These are phyloP conservation scores for Beauveria pseudobassiana DNA, from an alignment of 2,329 filamentous ascomycete species.

Conservation along the genomic window DNA sequence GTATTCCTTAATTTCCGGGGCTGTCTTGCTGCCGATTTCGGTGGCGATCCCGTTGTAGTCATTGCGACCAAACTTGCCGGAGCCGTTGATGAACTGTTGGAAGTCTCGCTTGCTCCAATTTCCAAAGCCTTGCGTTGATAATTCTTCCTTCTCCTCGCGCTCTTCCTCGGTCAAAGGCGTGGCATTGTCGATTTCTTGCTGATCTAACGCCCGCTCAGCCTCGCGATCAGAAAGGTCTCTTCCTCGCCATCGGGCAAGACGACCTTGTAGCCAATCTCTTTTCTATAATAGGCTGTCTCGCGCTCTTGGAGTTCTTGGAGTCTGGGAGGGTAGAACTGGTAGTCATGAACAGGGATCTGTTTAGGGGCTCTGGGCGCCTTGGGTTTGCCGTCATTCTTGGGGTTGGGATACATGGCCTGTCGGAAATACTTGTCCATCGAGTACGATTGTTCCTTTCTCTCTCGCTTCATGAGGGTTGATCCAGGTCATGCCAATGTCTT, in stretches of 20 bases:
- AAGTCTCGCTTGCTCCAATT: constrained; percentile 98
- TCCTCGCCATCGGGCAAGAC: constrained; percentile 83
- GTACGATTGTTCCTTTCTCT: constrained; percentile 96
- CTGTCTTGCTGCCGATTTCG: constrained; percentile 85
- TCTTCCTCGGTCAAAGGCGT: constrained; percentile 84
- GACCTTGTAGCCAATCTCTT: constrained; percentile 93
- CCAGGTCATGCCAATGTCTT: constrained; percentile 89
- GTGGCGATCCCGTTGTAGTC: constrained; percentile 80
- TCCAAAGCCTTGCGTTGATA: constrained; percentile 79
- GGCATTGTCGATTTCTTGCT: constrained; percentile 89
- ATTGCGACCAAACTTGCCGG: constrained; percentile 80
- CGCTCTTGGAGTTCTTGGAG: constrained; percentile 88
- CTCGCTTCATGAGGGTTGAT: constrained; percentile 97
- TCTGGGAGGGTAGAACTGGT: constrained; percentile 87
- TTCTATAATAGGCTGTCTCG: constrained; percentile 91
- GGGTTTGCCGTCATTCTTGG: constrained; percentile 82
- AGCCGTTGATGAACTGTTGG: constrained; percentile 95
- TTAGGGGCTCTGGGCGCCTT: constrained; percentile 94
- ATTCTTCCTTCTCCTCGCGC: constrained; percentile 72
- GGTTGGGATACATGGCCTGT: constrained; percentile 70
- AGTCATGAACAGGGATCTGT: constrained; percentile 87
- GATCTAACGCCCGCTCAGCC: constrained; percentile 78
- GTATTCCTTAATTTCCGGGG: constrained; percentile 80
- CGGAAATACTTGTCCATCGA: constrained; percentile 99
- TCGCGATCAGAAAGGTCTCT: constrained; percentile 80